Evolutionary conservation across 2,329 filamentous ascomycete species (phyloP), one percentile per base, ranked within the genome.

Genomic region (Sphaerulina musiva): DNA sequence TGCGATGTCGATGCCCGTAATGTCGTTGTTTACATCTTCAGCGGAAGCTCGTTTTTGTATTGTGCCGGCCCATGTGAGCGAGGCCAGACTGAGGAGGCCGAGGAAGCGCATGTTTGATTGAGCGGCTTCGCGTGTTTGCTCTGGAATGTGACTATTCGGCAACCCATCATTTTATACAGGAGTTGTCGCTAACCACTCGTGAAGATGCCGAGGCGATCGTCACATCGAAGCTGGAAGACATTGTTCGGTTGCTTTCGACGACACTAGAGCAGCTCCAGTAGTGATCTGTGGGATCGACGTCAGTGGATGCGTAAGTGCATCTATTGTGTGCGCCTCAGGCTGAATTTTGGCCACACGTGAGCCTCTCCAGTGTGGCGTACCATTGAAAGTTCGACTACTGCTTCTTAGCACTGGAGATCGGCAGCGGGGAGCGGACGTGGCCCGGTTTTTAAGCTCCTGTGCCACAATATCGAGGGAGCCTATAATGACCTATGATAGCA

Each of bases 1-100:
- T 2, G 60, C 59, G 26, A 48, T 52, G 51, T 64, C 59, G 46
- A 65, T 64, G 17, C 56, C 59, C 2, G 58, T 64, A 40, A 65
- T 62, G 56, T 62, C 62, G 59, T 62, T 45, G 56, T 62, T 62
- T 48, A 62, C 50, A 9, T 54, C 52, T 32, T 61, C 51, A n/a
- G 61, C 59, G 9, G 52, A 46, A 9, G 51, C 55, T 46, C 57
- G 57, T 26, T 55, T 57, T 17, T 44, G 39, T 14, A 57, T 46
- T 8, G 55, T 42, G 40, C 55, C 38, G 11, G 58, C 54, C 10
- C 57, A 45, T 8, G 59, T 55, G 11, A 64, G 52, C 12, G 61
- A 57, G n/a, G 59, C 57, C 40, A 61, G 32, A 46, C 56, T n/a
- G 53, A 61, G 52, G 29, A 59, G 46, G 36, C 23, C 49, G 55